Percentiles rank a stretch among this genome's conserved stretches.
Evolutionary conservation across 257 asterid genomes (phyloP).

Genomic region (Penstemon newberryi): DNA sequence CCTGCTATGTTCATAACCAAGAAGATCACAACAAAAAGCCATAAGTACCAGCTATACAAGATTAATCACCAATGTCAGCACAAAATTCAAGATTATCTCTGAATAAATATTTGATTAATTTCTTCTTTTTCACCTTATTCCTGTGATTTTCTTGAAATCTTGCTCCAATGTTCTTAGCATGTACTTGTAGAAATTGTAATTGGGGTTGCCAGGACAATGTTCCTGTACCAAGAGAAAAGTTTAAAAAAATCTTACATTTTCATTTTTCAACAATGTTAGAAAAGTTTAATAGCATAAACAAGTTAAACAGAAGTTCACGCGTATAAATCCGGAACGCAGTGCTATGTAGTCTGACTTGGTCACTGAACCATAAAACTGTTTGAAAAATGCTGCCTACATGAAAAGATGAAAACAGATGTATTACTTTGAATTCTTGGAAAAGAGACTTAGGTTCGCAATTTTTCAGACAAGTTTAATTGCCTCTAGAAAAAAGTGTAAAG

Average conservation of each 20-base stretch:
- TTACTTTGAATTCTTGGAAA: background rate
- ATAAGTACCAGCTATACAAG: conserved; percentile 77
- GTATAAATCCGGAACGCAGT: conserved; percentile 76
- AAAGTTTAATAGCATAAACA: background rate
- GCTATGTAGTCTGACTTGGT: conserved; percentile 77
- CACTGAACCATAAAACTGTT: conserved; percentile 85
- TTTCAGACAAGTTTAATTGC: background rate
- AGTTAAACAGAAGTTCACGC: conserved; percentile 40
- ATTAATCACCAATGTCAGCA: conserved; percentile 31
- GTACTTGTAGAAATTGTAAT: conserved; percentile 68
- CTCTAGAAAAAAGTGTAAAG: background rate
- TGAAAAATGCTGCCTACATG: conserved; percentile 72
- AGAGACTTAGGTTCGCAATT: background rate
- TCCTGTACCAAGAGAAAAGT: conserved; percentile 36
- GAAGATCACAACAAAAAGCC: conserved; percentile 84
- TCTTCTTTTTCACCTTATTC: conserved; percentile 58
- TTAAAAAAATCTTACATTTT: background rate
- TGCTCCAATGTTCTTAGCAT: conserved; percentile 73
- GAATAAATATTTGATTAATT: background rate
- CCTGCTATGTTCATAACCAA: conserved; percentile 81
- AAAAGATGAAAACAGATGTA: background rate
- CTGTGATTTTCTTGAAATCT: conserved; percentile 79
- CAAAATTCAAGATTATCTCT: conserved; percentile 2
- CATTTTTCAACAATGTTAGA: background rate
- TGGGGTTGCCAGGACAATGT: conserved; percentile 54